Percentiles rank a stretch among this genome's conserved stretches.
Conservation (phyloP, 2,329 filamentous ascomycete genomes). For the Clonostachys rhizophaga region DNA sequence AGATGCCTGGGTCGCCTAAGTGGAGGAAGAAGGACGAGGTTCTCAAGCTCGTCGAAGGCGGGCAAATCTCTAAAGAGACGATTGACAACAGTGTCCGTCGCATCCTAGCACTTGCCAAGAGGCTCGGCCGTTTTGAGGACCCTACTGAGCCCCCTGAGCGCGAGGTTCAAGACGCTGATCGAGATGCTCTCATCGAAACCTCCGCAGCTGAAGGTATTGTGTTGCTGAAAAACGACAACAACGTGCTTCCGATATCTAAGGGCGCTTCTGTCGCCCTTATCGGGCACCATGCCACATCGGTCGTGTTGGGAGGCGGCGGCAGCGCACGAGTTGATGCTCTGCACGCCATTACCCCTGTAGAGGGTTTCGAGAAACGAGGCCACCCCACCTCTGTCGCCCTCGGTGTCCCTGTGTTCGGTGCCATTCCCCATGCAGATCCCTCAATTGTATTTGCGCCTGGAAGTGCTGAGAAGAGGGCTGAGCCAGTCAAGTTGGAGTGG, state of each 20-base stretch:
- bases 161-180: constrained; percentile 11
- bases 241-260: constrained; percentile 49
- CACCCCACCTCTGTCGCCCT: too few relatives aligned
- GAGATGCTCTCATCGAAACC: constrained; percentile 12
- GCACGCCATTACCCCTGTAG: constrained; percentile 60
- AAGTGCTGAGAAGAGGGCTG: too few relatives aligned
- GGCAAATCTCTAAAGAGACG: constrained; percentile 7
- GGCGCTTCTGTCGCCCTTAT: constrained; percentile 55
- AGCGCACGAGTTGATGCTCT: constrained; percentile 57
- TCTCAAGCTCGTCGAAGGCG: constrained; percentile 4
- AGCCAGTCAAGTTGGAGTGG: too few relatives aligned
- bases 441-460: too few relatives aligned
- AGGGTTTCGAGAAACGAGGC: too few relatives aligned
- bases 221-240: constrained; percentile 13
- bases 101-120: constrained; percentile 18
- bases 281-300: constrained; percentile 53
- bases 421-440: too few relatives aligned
- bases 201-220: constrained; percentile 43
- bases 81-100: constrained; percentile 19
- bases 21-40: constrained; percentile 5
- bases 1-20: constrained; percentile 18
- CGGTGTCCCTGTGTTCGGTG: too few relatives aligned
- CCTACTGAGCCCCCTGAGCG: constrained; percentile 7
- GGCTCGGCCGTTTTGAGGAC: not conserved
- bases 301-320: constrained; percentile 59